Evolutionary conservation across 495 filamentous ascomycete genomes (phyloP), one percentile per base, ranked within the genome.

Genomic region (Podospora appendiculata): DNA sequence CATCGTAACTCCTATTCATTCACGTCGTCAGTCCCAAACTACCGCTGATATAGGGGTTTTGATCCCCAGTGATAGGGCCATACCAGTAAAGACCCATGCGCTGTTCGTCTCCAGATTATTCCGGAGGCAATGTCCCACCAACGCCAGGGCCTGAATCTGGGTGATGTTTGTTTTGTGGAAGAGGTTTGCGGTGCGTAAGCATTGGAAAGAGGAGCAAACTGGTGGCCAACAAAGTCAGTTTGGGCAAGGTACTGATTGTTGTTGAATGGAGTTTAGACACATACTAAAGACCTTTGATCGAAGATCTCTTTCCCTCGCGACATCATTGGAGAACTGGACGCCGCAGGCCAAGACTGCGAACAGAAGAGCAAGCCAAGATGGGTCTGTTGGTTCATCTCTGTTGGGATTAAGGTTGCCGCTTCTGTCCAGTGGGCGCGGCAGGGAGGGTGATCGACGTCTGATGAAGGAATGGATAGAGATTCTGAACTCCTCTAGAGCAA

Each of bases 121-220:
- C 17, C 47, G 9, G n/a, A 50, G 18, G 14, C 33, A 50, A 9
- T 50, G 47, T 6, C 47, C 12, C 2, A 50, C 35, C 7, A 50
- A 34, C 7, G 47, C 47, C 47, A 50, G 16, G 35, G 47, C 35
- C 39, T 50, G 47, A 32, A 50, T 50, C 47, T 50, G 47, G 47
- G 40, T 50, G 10, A 50, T 11, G 10, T 50, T 34, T 1, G 47
- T 50, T 32, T 50, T 50, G 47, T 42, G 18, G 13, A 50, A 50
- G 36, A 50, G 47, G 18, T 50, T 50, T 9, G 47, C 47, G 11
- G 47, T 14, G 19, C 47, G 5, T 6, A 50, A 34, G 10, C 47
- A 50, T 10, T 50, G 47, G 33, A 50, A 50, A 2, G 47, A 34
- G 5, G 47, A 50, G 4, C 47, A 50, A 11, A 50, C 47, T 50